Base-by-base conservation (phyloP, 345 rosid genomes). In the Aethionema arabicum region DNA sequence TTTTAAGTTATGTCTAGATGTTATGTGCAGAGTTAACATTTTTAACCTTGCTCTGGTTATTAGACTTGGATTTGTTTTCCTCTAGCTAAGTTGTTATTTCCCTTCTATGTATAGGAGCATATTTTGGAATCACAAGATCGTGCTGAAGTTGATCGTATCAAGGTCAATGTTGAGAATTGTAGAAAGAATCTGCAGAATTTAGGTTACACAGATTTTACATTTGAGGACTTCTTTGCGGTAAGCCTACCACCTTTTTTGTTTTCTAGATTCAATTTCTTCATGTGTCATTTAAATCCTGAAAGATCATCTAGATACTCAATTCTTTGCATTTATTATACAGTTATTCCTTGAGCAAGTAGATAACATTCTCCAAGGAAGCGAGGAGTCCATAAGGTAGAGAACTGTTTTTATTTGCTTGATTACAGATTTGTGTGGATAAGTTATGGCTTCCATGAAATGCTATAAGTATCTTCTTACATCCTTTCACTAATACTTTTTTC, bases 191-290 rank as follows among this genome's bases (percentile, higher is more conserved):
- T 95, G 69, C 96, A 87, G 72, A 77, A 78, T 69, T 85, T 95
- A 80, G 99, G 97, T 40, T 85, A 90, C 72, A 79, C 84, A 21
- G 97, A 95, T 41, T 88, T 95, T 53, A 90, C 99, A 5, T 95
- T 90, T 65, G 99, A 95, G 78, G 99, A 95, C 74, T 95, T 95
- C 76, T 95, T 95, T 65, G 65, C 87, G 84, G 99, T 93, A 83
- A 80, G 8, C 16, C 41, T 8, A 33, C 29, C 32, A 13, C 15
- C 58, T 56, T 15, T 11, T 49, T 35, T 29, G 4, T 32, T 12
- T 50, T 27, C 31, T 2, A 14, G 33, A 61, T 37, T 47, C 45
- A 0, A 55, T 15, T 12, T 11, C 13, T 54, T 13, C 21, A 5
- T 47, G 60, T 37, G 50, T 45, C 36, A 30, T 27, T 51, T 33